Conservation (phyloP, 1,139 yeast species). For the Suhomyces ambrosiae region DNA sequence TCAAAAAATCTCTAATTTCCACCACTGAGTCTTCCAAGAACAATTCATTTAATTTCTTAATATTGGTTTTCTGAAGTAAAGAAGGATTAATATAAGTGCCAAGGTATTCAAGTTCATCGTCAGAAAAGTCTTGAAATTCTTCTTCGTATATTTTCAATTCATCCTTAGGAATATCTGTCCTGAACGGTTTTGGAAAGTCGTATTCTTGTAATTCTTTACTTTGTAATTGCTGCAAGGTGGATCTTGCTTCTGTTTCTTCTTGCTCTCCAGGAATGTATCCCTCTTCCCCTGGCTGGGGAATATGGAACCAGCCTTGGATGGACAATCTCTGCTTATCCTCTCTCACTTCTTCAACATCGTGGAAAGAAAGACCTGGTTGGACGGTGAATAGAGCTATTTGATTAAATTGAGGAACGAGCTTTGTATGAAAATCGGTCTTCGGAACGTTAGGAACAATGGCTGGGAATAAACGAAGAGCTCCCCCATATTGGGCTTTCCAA, state of each 20-base stretch:
- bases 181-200: constrained; percentile 70
- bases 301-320: constrained; percentile 98
- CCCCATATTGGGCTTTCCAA: constrained; percentile 92
- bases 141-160: constrained; percentile 31
- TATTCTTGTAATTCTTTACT: constrained; percentile 74
- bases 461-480: constrained; percentile 84
- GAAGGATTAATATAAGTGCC: constrained; percentile 56
- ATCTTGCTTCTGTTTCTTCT: constrained; percentile 70
- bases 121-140: constrained; percentile 21
- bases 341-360: constrained; percentile 95
- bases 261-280: constrained; percentile 83
- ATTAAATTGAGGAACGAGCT: constrained; percentile 89
- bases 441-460: constrained; percentile 91
- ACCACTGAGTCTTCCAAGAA: constrained; percentile 72
- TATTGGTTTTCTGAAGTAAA: constrained; percentile 47
- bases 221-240: constrained; percentile 81
- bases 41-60: constrained; percentile 45
- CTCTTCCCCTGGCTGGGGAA: constrained; percentile 89
- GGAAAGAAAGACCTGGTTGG: constrained; percentile 94
- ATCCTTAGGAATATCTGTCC: constrained; percentile 35
- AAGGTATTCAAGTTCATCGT: constrained; percentile 50
- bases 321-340: constrained; percentile 88
- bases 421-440: constrained; percentile 66
- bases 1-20: constrained; percentile 65
- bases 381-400: constrained; percentile 95